phyloP scores from a whole-genome alignment of 2,329 filamentous ascomycete genomes.

The Aspergillus spinulosporus region DNA sequence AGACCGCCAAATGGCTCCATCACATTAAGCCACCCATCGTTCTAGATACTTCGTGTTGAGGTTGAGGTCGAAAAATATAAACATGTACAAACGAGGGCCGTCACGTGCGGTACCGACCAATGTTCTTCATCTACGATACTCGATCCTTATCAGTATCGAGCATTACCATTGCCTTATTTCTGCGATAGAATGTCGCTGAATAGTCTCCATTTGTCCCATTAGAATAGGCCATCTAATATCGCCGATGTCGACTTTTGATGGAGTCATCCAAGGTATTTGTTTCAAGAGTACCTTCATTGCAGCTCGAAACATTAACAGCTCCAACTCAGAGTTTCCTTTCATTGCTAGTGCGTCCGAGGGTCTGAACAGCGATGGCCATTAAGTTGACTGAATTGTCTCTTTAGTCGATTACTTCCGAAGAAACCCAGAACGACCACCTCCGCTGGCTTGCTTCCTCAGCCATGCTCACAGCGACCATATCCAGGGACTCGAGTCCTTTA shows the following conservation, averaged over 20 bases:
- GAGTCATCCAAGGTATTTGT: conserved; percentile 54
- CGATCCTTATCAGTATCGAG: neutral
- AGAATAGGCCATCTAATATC: neutral
- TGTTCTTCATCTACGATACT: no score
- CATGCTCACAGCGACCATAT: conserved; percentile 93
- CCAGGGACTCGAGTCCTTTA: conserved; percentile 72
- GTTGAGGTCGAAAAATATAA: neutral
- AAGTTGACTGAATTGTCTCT: neutral
- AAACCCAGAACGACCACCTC: conserved; percentile 55
- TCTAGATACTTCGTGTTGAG: neutral
- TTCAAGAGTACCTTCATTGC: neutral
- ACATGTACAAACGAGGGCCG: neutral
- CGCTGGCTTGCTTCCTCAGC: conserved; percentile 82
- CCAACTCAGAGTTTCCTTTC: conserved; percentile 67
- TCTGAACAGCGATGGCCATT: no score
- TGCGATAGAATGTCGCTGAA: neutral
- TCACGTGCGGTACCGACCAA: no score
- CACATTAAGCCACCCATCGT: neutral
- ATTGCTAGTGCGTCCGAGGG: conserved; percentile 63
- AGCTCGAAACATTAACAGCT: neutral
- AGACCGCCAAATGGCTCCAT: neutral
- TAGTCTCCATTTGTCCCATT: neutral
- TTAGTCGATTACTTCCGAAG: conserved; percentile 79
- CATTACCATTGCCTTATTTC: neutral
- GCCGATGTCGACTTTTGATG: conserved; percentile 75